A percentile compares a stretch with the other conserved stretches of the same genome.
phyloP scores from a whole-genome alignment of 495 filamentous ascomycete species.

The Penicillium argentinense region DNA sequence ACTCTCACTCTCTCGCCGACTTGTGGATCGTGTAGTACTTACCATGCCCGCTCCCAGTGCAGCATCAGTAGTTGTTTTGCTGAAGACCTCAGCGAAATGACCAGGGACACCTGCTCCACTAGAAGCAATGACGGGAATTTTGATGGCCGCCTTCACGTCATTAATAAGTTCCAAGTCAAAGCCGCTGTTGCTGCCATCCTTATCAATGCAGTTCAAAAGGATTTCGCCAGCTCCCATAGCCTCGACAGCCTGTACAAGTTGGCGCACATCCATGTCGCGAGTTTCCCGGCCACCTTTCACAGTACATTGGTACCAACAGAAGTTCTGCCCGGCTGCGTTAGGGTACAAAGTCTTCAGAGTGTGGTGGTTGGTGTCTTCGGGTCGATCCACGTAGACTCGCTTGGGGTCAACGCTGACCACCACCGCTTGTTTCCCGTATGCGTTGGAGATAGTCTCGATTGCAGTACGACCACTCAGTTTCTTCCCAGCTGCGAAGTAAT shows the following conservation, averaged over 20 bases:
- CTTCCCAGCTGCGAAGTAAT: constrained; percentile 70
- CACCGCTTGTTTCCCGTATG: constrained; percentile 95
- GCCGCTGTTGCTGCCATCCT: constrained; percentile 90
- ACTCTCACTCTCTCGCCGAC: neutral
- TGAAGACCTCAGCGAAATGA: constrained; percentile 92
- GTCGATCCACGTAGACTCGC: constrained; percentile 77
- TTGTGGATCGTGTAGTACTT: constrained; percentile 25
- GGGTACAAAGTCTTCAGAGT: constrained; percentile 69
- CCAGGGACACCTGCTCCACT: constrained; percentile 87
- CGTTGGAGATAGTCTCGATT: constrained; percentile 89
- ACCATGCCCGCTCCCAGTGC: constrained; percentile 94
- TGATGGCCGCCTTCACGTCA: constrained; percentile 78
- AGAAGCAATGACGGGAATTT: constrained; percentile 93
- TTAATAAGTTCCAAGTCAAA: constrained; percentile 92
- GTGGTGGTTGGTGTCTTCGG: constrained; percentile 72
- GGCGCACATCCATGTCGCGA: constrained; percentile 83
- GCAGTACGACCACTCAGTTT: constrained; percentile 76
- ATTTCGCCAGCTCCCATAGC: constrained; percentile 96
- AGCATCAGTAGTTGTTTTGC: constrained; percentile 81
- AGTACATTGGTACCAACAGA: constrained; percentile 98
- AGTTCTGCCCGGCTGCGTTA: constrained; percentile 73
- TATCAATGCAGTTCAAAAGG: constrained; percentile 95
- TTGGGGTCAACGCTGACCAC: constrained; percentile 95
- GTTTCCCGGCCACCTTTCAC: constrained; percentile 93
- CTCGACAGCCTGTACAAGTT: constrained; percentile 86